Percentiles rank a stretch among this genome's conserved stretches.
Conservation (phyloP, 768 basidiomycete genomes). For the Pleurotus sapidus region DNA sequence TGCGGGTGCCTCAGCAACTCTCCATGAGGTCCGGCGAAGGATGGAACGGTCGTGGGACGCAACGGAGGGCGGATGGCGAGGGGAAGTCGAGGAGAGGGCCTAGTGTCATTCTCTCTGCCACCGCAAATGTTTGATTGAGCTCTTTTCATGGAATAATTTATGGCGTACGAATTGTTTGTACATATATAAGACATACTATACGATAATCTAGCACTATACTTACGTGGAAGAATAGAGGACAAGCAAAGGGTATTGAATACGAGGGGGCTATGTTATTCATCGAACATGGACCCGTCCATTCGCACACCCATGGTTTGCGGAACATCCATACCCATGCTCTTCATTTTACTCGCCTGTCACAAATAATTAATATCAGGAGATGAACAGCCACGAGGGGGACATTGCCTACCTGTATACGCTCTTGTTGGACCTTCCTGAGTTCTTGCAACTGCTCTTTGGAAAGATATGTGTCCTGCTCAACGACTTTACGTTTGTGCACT, state of each 20-base stretch:
- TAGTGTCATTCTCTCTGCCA: not conserved
- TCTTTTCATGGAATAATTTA: too few relatives aligned
- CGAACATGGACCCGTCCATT: slow-evolving; percentile 74
- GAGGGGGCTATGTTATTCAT: slow-evolving; percentile 25
- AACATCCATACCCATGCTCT: slow-evolving; percentile 83
- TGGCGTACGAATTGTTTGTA: too few relatives aligned
- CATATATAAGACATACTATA: too few relatives aligned
- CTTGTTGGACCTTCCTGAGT: slow-evolving; percentile 78
- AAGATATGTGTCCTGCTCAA: slow-evolving; percentile 73
- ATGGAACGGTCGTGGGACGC: slow-evolving; percentile 69
- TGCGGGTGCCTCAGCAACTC: slow-evolving; percentile 56
- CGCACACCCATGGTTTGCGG: slow-evolving; percentile 83
- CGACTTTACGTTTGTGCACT: slow-evolving; percentile 64
- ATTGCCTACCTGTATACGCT: slow-evolving; percentile 69
- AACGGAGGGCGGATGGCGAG: slow-evolving; percentile 44
- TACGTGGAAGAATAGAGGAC: too few relatives aligned
- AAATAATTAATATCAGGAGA: not conserved
- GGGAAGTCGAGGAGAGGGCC: slow-evolving; percentile 58
- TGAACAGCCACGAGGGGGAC: not conserved
- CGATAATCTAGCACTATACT: too few relatives aligned
- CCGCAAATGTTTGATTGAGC: too few relatives aligned
- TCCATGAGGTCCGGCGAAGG: slow-evolving; percentile 78
- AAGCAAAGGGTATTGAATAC: too few relatives aligned
- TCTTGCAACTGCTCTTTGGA: slow-evolving; percentile 79
- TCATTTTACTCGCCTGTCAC: slow-evolving; percentile 74